Evolutionary conservation across 805 yeast species (phyloP), one percentile per base, ranked within the genome.

Genomic region (Wickerhamiella qilinensis): DNA sequence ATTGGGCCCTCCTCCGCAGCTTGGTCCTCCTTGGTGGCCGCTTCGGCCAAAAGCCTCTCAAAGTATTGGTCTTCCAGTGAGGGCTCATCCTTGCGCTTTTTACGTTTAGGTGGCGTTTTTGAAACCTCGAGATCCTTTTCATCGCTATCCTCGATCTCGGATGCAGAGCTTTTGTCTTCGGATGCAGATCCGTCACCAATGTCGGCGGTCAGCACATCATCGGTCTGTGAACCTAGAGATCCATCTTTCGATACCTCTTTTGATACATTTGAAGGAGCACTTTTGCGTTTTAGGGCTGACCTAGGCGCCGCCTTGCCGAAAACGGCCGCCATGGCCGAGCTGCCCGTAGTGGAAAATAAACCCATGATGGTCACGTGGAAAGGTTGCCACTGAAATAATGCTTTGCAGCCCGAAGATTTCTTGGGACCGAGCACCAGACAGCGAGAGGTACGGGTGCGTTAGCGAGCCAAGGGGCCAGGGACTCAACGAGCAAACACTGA

Each of bases 11-110:
- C n/a, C 27, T n/a, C 28, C 15, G 44, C 12, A 9, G 42, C 30
- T 20, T 44, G 38, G 25, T 50, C 52, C 15, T 45, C 51, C n/a
- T 50, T 40, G 21, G 50, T 51, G 25, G 46, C 51, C n/a, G 49
- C 65, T 15, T 62, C 65, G 29, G 59, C 57, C 37, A 68, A 52
- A n/a, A 73, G 47, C 45, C 73, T 72, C 20, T 63, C 60, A 47
- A 67, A 65, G 52, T 76, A 76, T 34, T 58, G 61, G 7, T 64
- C 67, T 55, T 76, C 60, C 19, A 58, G 57, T 21, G 55, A 55
- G 17, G 52, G 52, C 2, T 63, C 54, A 6, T 50, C 45, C 19
- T 64, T 50, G 43, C 17, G 25, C 36, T 25, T n/a, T 11, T 12
- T 15, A 11, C 11, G 25, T 28, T 28, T 16, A 8, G 31, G 14